Evolutionary conservation across 176 grass and related monocot genomes (phyloP).

Genomic region (Oryza brachyantha): DNA sequence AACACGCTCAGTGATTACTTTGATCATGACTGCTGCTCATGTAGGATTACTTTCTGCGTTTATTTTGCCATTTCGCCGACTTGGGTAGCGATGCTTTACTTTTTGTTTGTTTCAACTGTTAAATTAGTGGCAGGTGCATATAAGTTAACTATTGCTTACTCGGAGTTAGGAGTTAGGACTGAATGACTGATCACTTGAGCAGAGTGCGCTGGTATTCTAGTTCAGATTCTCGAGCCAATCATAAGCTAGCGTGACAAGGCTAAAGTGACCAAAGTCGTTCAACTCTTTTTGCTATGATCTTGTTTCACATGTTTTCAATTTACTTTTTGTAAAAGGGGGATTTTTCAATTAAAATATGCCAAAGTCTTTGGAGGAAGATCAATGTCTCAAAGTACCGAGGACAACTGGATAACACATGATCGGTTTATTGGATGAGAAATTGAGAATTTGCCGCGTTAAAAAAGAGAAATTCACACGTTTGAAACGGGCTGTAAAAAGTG

Average conservation of each 20-base stretch:
- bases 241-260: background rate
- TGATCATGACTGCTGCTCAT: background rate
- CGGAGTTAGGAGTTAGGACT: background rate
- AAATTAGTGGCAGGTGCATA: background rate
- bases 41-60: background rate
- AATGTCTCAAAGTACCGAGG: background rate
- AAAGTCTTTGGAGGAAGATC: background rate
- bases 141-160: background rate
- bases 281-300: background rate
- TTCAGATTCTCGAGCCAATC: background rate
- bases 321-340: background rate
- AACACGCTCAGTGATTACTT: background rate
- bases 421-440: background rate
- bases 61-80: background rate
- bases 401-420: background rate
- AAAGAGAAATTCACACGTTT: background rate
- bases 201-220: conserved; percentile 12
- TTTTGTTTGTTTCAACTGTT: background rate
- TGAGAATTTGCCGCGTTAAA: background rate
- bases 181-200: background rate
- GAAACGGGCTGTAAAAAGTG: background rate
- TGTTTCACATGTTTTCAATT: background rate
- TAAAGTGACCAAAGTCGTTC: background rate
- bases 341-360: background rate
- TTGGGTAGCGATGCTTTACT: background rate